phyloP scores from a whole-genome alignment of 2,329 filamentous ascomycete species.

The Chalara sp. region DNA sequence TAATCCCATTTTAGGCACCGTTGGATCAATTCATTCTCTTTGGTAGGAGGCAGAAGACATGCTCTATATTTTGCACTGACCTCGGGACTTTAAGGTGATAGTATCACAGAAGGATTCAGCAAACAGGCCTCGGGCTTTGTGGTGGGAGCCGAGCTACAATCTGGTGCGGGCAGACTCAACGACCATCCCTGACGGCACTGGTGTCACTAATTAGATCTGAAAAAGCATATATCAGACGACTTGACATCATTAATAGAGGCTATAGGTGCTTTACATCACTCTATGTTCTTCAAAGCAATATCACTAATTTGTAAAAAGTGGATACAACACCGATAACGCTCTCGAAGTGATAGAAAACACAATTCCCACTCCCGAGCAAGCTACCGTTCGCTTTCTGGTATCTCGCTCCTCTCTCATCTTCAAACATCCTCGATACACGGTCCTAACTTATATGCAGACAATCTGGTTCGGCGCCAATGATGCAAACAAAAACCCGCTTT shows the following conservation, averaged over 20 bases:
- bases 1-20: conserved; percentile 2
- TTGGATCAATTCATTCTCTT: conserved; percentile 17
- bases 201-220: neutral
- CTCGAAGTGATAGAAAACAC: conserved; percentile 6
- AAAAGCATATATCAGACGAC: conserved; percentile 15
- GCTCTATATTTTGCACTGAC: conserved; percentile 1
- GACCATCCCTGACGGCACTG: neutral
- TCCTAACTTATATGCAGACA: conserved; percentile 11
- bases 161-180: conserved; percentile 7
- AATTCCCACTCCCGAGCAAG: conserved; percentile 18
- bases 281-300: neutral
- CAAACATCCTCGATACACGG: neutral
- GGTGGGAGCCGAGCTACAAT: conserved; percentile 18
- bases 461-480: conserved; percentile 90
- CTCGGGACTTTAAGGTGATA: conserved; percentile 15
- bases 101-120: conserved; percentile 18
- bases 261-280: conserved; percentile 5
- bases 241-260: conserved; percentile 21
- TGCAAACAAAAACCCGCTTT: conserved; percentile 54
- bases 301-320: conserved; percentile 5
- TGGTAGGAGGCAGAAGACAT: conserved; percentile 6
- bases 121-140: conserved; percentile 17
- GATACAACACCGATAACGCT: conserved; percentile 20
- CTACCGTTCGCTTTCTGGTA: conserved; percentile 13
- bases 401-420: neutral